These are phyloP conservation scores for Fusarium annulatum DNA, from an alignment of 2,329 filamentous ascomycete species.

Conservation along the genomic window DNA sequence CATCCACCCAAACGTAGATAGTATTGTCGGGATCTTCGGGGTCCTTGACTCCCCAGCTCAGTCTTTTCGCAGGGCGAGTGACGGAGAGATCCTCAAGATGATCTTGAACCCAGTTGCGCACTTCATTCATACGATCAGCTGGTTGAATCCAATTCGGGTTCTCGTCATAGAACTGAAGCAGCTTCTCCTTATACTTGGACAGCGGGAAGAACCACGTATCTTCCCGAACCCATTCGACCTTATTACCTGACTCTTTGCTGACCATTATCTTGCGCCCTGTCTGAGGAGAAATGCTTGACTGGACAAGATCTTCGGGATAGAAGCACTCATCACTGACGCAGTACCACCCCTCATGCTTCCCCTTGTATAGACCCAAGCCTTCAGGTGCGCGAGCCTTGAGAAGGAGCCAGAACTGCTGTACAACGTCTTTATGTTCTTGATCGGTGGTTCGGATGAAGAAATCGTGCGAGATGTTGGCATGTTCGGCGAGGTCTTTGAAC, in stretches of 20 bases:
- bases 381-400: slow-evolving; percentile 67
- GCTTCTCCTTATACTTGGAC: slow-evolving; percentile 80
- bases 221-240: slow-evolving; percentile 95
- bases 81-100: slow-evolving; percentile 89
- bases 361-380: slow-evolving; percentile 82
- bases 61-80: slow-evolving; percentile 80
- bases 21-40: slow-evolving; percentile 87
- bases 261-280: slow-evolving; percentile 87
- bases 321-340: slow-evolving; percentile 97
- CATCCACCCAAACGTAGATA: slow-evolving; percentile 98
- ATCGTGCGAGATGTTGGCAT: slow-evolving; percentile 78
- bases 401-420: slow-evolving; percentile 89
- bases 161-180: slow-evolving; percentile 81
- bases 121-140: slow-evolving; percentile 76
- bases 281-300: slow-evolving; percentile 78
- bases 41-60: slow-evolving; percentile 90
- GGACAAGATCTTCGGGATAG: slow-evolving; percentile 82
- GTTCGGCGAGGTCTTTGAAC: slow-evolving; percentile 79
- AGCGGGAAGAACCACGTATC: slow-evolving; percentile 95
- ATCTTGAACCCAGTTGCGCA: slow-evolving; percentile 79
- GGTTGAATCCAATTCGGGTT: slow-evolving; percentile 86
- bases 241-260: slow-evolving; percentile 87
- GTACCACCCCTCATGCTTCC: slow-evolving; percentile 95
- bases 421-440: slow-evolving; percentile 80
- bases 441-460: slow-evolving; percentile 95